Base-by-base conservation (phyloP, 2,329 filamentous ascomycete genomes). In the Aspergillus costaricaensis region DNA sequence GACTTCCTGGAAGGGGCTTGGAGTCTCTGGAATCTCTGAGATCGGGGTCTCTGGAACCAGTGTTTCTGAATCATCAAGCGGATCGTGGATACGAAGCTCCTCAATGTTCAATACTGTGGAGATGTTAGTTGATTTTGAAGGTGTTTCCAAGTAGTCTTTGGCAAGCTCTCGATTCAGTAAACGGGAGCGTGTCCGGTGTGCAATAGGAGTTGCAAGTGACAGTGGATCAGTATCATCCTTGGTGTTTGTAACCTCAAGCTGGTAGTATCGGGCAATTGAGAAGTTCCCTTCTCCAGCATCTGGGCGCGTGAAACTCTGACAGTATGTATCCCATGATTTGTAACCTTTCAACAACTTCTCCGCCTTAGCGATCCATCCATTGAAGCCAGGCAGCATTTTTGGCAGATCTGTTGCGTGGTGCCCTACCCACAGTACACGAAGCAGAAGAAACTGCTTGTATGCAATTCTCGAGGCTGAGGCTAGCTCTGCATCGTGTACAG, bases 391-490 rank as follows among this genome's bases (percentile, higher is more conserved):
- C 6, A 48, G 39, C 2, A 23, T 5, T 36, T 21, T 30, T 2
- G 41, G 30, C 23, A 60, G 21, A 25, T 19, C n/a, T 48, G 5
- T 12, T 52, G 5, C 19, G 7, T 15, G 5, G 32, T 27, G 47
- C 2, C 14, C 2, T 14, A 27, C 21, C 60, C 56, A 62, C 1
- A 62, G 51, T 43, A 62, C 30, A 7, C 47, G 52, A 2, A 62
- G 43, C 38, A 62, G 60, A n/a, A 60, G 9, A n/a, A 56, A 60
- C 27, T 60, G 58, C 5, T 27, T 27, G 9, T 39, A 60, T 5
- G 12, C 30, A 3, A 60, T 39, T 21, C 53, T 53, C 2, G 58
- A 60, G 12, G 44, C 57, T 12, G 60, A 62, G 2, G 52, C 60
- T 17, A 62, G 21, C 52, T 62, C 56, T 1, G 52, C 52, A 0